Conservation (phyloP, 2,329 filamentous ascomycete species). For the Grosmannia penicillata region DNA sequence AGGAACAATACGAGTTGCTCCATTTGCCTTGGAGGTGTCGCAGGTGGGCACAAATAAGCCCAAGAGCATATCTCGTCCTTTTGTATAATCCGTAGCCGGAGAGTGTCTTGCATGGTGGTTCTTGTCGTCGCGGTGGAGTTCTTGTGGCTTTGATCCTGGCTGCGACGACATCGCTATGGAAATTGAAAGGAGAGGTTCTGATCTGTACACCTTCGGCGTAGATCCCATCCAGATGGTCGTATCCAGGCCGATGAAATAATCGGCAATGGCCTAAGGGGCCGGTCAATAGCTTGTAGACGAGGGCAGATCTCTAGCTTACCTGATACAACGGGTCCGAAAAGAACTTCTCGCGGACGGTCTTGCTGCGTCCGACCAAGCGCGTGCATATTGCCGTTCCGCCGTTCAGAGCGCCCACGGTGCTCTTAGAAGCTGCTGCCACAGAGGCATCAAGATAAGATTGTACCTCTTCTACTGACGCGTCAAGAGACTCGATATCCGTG, state of each 20-base stretch:
- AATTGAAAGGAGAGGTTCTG: too few relatives aligned
- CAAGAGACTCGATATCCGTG: constrained; percentile 1
- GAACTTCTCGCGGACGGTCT: constrained; percentile 3
- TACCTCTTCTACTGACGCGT: background rate
- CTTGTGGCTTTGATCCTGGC: background rate
- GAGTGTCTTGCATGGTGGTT: constrained; percentile 3
- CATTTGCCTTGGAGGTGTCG: constrained; percentile 2
- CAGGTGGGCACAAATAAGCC: constrained; percentile 4
- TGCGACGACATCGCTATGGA: constrained; percentile 4
- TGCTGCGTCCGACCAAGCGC: constrained; percentile 2
- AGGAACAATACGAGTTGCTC: constrained; percentile 3
- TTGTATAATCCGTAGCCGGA: background rate
- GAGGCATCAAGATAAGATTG: constrained; percentile 2
- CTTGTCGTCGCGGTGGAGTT: constrained; percentile 5
- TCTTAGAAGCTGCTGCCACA: background rate
- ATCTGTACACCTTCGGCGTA: background rate
- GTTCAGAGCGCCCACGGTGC: constrained; percentile 4
- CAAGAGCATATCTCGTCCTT: constrained; percentile 3
- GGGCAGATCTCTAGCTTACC: background rate
- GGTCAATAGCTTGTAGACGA: background rate
- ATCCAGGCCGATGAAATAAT: constrained; percentile 1
- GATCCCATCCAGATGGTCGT: constrained; percentile 1
- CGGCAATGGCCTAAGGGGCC: background rate
- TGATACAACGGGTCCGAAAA: constrained; percentile 2
- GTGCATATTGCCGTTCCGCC: constrained; percentile 3